A percentile compares a stretch with the other conserved stretches of the same genome.
Evolutionary conservation across 2,329 filamentous ascomycete species (phyloP).

Genomic region (Alternaria sp.): DNA sequence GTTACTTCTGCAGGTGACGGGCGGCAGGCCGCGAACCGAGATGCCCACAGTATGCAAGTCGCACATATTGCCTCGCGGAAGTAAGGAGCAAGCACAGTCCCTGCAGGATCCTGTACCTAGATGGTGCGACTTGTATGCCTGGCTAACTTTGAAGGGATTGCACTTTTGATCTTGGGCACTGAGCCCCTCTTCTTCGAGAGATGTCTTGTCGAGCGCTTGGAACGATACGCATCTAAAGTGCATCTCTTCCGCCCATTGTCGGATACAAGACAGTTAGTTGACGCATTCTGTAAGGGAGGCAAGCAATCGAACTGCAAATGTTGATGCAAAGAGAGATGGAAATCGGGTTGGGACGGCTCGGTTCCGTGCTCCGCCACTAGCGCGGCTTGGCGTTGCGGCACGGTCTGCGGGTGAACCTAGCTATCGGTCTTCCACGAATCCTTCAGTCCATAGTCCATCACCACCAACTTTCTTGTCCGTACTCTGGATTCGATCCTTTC

Average conservation of each 20-base stretch:
- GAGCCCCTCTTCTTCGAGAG: neutral
- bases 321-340: neutral
- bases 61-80: neutral
- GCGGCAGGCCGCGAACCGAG: neutral
- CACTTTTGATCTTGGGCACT: neutral
- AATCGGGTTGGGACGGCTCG: neutral
- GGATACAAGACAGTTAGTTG: neutral
- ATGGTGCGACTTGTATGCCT: neutral
- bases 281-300: neutral
- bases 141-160: neutral
- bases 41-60: neutral
- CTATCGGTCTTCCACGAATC: neutral
- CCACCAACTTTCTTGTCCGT: neutral
- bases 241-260: neutral
- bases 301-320: neutral
- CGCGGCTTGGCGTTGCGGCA: neutral
- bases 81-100: neutral
- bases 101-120: neutral
- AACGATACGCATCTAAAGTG: neutral
- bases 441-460: neutral
- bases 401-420: neutral
- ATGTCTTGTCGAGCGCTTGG: neutral
- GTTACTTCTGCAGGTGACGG: neutral
- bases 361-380: neutral
- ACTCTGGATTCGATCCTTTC: neutral